These are phyloP conservation scores for Phylloporus arenicola DNA, from an alignment of 768 basidiomycete genomes.

Conservation along the genomic window DNA sequence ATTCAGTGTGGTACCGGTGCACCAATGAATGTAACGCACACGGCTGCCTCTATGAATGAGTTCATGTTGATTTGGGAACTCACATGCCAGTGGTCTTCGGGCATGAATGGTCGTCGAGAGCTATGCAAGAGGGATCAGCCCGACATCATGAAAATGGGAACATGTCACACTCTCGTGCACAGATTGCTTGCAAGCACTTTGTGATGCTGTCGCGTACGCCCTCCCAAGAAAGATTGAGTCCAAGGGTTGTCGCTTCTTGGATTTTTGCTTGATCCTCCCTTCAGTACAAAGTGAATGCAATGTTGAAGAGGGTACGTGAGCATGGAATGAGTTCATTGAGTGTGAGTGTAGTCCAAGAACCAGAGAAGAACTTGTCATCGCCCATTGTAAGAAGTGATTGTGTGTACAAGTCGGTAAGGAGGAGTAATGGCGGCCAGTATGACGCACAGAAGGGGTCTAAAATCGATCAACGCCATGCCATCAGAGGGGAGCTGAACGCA, in stretches of 20 bases:
- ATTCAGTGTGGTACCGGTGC: background rate
- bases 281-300: conserved; percentile 79
- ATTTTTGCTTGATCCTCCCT: conserved; percentile 39
- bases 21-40: conserved; percentile 42
- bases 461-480: conserved; percentile 5
- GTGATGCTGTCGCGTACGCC: conserved; percentile 72
- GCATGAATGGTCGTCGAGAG: conserved; percentile 79
- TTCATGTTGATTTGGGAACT: conserved; percentile 52
- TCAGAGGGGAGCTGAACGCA: conserved; percentile 11
- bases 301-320: conserved; percentile 73
- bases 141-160: background rate
- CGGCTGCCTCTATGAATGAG: conserved; percentile 82
- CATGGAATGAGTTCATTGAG: conserved; percentile 77
- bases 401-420: conserved; percentile 77
- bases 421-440: conserved; percentile 65
- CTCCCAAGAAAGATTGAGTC: conserved; percentile 49
- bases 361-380: conserved; percentile 92
- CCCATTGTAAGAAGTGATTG: conserved; percentile 87
- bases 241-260: conserved; percentile 38
- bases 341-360: conserved; percentile 65
- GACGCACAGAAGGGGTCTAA: conserved; percentile 41
- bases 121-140: conserved; percentile 37
- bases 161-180: conserved; percentile 71
- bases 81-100: conserved; percentile 74
- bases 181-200: conserved; percentile 71